Base-by-base conservation (phyloP, 805 yeast genomes). In the Kregervanrija pseudodelftensis region DNA sequence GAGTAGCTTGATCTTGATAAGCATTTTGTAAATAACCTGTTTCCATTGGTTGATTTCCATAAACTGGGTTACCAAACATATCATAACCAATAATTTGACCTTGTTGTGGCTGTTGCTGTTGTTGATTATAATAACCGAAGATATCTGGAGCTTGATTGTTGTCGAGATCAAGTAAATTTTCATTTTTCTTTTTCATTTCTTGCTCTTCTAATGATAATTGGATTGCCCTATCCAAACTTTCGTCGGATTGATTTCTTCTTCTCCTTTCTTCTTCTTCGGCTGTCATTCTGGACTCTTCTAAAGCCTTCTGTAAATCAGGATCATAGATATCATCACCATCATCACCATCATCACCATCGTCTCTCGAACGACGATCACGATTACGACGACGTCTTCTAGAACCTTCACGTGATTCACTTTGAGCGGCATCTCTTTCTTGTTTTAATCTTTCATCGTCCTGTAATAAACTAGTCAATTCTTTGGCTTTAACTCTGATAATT, bases 401-500 rank as follows among this genome's bases (percentile, higher is more conserved):
- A 31, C 44, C 45, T n/a, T 42, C 30, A 12, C 36, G 13, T 5
- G 49, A 48, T 36, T 49, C 50, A 41, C 57, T 49, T 39, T 57
- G 59, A 10, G 67, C 70, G 22, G 60, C 52, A 32, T 69, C 72
- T 48, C 97, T 72, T 60, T 84, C 96, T 46, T 76, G 76, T 34
- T 74, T 67, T 49, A 91, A 73, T 57, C 95, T 73, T 55, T 87
- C 96, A 49, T 85, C 90, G 60, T 91, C 95, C 55, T 75, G 71
- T 56, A 91, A 67, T 46, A 91, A 67, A n/a, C 82, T 65, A 0
- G 95, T 86, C 60, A 91, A 72, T 54, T 87, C 96, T 59, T 82
- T 85, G 2, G 97, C 96, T 66, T 90, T 87, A 36, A 87, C 88
- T 48, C 99, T 76, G 46, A 84, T 83, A 43, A 87, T 77, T 8